Base-by-base conservation (phyloP, 1,139 yeast genomes). In the Geotrichum phurueaensis region DNA sequence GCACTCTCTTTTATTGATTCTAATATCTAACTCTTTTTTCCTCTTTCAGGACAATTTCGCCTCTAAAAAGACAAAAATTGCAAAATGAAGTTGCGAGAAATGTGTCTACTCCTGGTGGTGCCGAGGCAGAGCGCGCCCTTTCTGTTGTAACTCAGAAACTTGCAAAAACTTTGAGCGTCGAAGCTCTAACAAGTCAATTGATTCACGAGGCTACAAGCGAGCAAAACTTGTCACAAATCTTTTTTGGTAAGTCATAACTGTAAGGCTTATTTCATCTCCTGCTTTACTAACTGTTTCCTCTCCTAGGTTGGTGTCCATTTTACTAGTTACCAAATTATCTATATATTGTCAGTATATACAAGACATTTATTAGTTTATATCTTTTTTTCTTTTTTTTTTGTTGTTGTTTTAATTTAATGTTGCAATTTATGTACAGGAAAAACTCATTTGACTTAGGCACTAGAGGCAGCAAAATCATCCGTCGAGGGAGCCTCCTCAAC, bases 51-150 rank as follows among this genome's bases (percentile, higher is more conserved):
- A 67, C 74, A 1, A 60, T 72, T 53, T 70, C 74, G 15, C 73
- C 74, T 7, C 54, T 70, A 25, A 70, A 71, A 48, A 83, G 79
- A 70, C 80, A 79, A 64, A 82, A 79, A 65, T 68, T 86, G 22
- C 90, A 86, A 68, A 61, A 62, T 25, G 64, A 62, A 12, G 22
- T 39, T 39, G 47, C 9, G 20, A 39, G 22, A 20, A 70, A 20
- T 66, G 67, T 1, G 62, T 60, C 10, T 65, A 55, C 33, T 18
- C 57, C 57, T 13, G 85, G 82, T 61, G 88, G 84, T 0, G 83
- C 90, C 3, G 96, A 88, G 67, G 96, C 96, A 0, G 87, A 84
- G 9, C 77, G 89, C 61, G 97, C 98, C 0, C 79, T 94, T 47
- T 78, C 80, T 53, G 83, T 83, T 3, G 98, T 94, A 1, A 78